phyloP scores from a whole-genome alignment of 331 rosid genomes.

The Prunus yedoensis region DNA sequence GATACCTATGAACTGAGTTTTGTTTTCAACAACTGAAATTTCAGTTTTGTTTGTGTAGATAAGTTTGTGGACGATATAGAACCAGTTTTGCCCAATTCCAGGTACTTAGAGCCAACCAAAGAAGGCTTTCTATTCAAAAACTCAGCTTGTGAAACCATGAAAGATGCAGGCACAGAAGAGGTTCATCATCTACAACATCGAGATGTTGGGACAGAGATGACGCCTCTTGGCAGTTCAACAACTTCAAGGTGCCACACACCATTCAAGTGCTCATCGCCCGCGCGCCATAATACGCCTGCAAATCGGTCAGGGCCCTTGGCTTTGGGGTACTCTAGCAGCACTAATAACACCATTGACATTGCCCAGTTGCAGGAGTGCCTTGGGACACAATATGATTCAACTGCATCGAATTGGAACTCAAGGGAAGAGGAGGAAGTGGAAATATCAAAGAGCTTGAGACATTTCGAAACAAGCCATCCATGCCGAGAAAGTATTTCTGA shows the following conservation, averaged over 20 bases:
- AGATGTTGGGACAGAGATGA: constrained; percentile 92
- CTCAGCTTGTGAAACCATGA: constrained; percentile 45
- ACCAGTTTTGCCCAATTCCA: constrained; percentile 52
- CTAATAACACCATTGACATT: constrained; percentile 46
- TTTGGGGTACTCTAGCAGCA: constrained; percentile 29
- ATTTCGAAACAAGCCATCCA: constrained; percentile 49
- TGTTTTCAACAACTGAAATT: neutral
- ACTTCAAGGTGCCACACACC: constrained; percentile 94
- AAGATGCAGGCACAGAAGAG: constrained; percentile 54
- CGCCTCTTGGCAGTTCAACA: constrained; percentile 95
- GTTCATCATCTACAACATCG: constrained; percentile 52
- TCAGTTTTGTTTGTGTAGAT: constrained; percentile 53
- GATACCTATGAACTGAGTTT: neutral
- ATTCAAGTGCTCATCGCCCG: constrained; percentile 76
- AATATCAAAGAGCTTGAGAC: constrained; percentile 90
- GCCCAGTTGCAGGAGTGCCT: constrained; percentile 80
- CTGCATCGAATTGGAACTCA: constrained; percentile 82
- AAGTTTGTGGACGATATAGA: constrained; percentile 73
- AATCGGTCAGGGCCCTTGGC: constrained; percentile 82
- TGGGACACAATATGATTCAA: constrained; percentile 70
- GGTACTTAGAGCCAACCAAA: constrained; percentile 49
- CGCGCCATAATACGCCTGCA: constrained; percentile 88
- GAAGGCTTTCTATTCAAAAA: constrained; percentile 68
- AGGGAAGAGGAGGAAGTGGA: constrained; percentile 96
- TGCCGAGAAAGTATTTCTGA: constrained; percentile 58